Evolutionary conservation across 176 grass and related monocot species (phyloP).

Genomic region (Paspalum vaginatum): DNA sequence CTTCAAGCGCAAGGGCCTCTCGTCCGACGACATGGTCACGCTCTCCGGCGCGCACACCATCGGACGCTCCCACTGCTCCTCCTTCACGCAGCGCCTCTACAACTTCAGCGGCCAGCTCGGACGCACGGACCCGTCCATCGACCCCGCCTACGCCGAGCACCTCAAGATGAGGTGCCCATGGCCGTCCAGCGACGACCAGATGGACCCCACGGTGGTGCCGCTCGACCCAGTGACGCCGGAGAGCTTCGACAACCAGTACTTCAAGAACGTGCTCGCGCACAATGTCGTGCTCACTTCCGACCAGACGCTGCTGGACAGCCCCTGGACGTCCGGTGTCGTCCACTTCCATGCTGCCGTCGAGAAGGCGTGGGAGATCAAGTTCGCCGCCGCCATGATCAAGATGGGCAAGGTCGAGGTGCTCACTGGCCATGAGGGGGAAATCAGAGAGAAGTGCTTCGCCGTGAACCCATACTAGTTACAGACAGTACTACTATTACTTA

Average conservation of each 20-base stretch:
- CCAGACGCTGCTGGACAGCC: slow-evolving; percentile 39
- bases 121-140: slow-evolving; percentile 18
- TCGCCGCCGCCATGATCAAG: slow-evolving; percentile 41
- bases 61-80: slow-evolving; percentile 28
- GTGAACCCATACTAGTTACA: too few species aligned
- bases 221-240: slow-evolving; percentile 26
- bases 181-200: slow-evolving; percentile 4
- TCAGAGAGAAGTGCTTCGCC: slow-evolving; percentile 16
- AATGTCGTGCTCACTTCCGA: slow-evolving; percentile 52
- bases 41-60: slow-evolving; percentile 57
- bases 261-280: slow-evolving; percentile 46
- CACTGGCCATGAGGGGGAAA: slow-evolving; percentile 29
- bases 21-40: slow-evolving; percentile 41
- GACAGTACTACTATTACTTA: too few species aligned
- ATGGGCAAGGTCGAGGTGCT: slow-evolving; percentile 39
- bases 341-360: not conserved
- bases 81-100: slow-evolving; percentile 15
- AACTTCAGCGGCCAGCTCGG: slow-evolving; percentile 11
- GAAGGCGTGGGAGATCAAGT: slow-evolving; percentile 24
- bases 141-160: not conserved
- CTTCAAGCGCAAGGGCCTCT: slow-evolving; percentile 28
- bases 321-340: not conserved
- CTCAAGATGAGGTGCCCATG: slow-evolving; percentile 38
- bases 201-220: slow-evolving; percentile 9
- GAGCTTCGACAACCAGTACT: slow-evolving; percentile 57